Evolutionary conservation across 257 asterid genomes (phyloP), one percentile per base, ranked within the genome.

Genomic region (Solanum pinnatisectum): DNA sequence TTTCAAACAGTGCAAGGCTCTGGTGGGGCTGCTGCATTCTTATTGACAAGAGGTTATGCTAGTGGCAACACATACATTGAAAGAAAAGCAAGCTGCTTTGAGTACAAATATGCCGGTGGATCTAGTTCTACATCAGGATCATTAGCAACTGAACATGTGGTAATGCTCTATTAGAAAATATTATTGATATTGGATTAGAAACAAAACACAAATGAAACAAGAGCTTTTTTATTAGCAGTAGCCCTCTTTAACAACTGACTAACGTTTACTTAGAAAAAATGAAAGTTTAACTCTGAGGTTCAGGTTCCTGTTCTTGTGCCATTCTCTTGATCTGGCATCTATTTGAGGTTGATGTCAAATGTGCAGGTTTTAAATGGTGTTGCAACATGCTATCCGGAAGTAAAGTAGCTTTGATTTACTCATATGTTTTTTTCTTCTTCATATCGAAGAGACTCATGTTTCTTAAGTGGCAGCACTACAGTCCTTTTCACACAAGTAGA

Each of bases 71-170:
- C 88, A 18, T 83, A 84, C 56, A 92, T 88, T 73, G 94, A 93
- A 84, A 87, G 85, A 81, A 81, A 89, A 23, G 89, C 94, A 60
- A 89, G 92, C 89, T 90, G 93, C 91, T 95, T 97, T 87, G 98
- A 95, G 95, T 97, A 95, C 89, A 94, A 93, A 90, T 96, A 94
- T 92, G 99, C 93, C 15, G 89, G 95, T 84, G 96, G 95, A 84
- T 90, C 93, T 46, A 81, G 92, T 90, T 89, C 94, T 89, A 91
- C 93, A 60, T 91, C 95, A 85, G 94, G 94, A 88, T 89, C 88
- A n/a, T 89, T 93, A 39, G 90, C 95, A 15, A 83, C 92, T 27
- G 95, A 92, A 90, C 87, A 89, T 88, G 87, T 74, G 93, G 98
- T 97, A 94, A 89, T 84, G 18, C 85, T 44, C 70, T 49, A 32